Percentiles rank a stretch among this genome's conserved stretches.
Conservation (phyloP, 2,329 filamentous ascomycete genomes). For the Dactylellina sp. region DNA sequence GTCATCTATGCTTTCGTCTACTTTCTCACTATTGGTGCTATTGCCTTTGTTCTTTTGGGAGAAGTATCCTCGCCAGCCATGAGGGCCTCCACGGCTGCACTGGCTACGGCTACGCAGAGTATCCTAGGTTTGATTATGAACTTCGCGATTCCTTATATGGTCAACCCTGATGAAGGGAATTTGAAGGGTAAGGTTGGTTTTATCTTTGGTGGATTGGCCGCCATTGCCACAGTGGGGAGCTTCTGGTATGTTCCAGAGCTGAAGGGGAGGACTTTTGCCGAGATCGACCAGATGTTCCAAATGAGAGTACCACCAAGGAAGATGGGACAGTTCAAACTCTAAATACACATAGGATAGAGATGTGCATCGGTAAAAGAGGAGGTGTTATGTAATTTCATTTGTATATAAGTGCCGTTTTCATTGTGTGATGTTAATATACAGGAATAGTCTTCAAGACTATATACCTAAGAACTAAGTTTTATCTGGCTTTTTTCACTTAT, state of each 20-base stretch:
- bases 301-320: slow-evolving; percentile 45
- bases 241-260: slow-evolving; percentile 66
- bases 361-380: too few relatives aligned
- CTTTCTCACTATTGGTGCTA: slow-evolving; percentile 65
- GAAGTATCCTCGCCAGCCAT: slow-evolving; percentile 67
- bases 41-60: slow-evolving; percentile 66
- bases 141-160: slow-evolving; percentile 62
- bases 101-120: slow-evolving; percentile 65
- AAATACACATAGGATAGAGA: too few relatives aligned
- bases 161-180: slow-evolving; percentile 50
- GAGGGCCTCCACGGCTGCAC: slow-evolving; percentile 66
- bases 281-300: slow-evolving; percentile 53
- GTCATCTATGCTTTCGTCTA: slow-evolving; percentile 65
- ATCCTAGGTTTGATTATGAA: slow-evolving; percentile 63
- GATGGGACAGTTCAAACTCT: slow-evolving; percentile 36
- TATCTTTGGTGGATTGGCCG: slow-evolving; percentile 64
- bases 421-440: too few relatives aligned
- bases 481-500: too few relatives aligned
- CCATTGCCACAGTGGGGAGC: slow-evolving; percentile 64
- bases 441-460: too few relatives aligned
- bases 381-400: too few relatives aligned
- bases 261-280: slow-evolving; percentile 61
- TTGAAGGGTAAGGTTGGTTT: slow-evolving; percentile 61
- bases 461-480: too few relatives aligned
- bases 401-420: too few relatives aligned